These are phyloP conservation scores for Kappamyces sp. DNA, from an alignment of 192 early-diverging fungal genomes.

Conservation along the genomic window DNA sequence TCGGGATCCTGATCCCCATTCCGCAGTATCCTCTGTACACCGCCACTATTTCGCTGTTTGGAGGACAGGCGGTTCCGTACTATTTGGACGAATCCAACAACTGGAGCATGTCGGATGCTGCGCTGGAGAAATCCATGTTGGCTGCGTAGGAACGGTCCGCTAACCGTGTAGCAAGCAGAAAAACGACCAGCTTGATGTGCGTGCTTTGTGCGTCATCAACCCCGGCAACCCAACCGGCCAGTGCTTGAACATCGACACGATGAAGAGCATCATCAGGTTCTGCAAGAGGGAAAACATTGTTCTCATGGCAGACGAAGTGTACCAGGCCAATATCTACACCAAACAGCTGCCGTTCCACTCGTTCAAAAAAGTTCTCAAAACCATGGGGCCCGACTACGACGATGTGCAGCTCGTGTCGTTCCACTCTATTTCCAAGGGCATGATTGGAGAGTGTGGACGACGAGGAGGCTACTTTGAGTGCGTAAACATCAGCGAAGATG, in stretches of 20 bases:
- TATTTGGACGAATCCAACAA: constrained; percentile 76
- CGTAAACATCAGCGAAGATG: constrained; percentile 55
- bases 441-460: constrained; percentile 97
- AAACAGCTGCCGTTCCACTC: constrained; percentile 85
- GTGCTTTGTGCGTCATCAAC: constrained; percentile 94
- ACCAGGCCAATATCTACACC: constrained; percentile 93
- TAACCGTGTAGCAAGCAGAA: neutral
- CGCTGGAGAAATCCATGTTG: constrained; percentile 58
- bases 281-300: constrained; percentile 77
- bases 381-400: constrained; percentile 62
- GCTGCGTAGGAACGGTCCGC: constrained; percentile 46
- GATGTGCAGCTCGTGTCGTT: constrained; percentile 88
- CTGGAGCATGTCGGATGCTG: constrained; percentile 68
- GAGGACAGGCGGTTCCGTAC: constrained; percentile 87
- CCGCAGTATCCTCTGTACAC: constrained; percentile 99
- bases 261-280: constrained; percentile 84
- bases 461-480: constrained; percentile 98
- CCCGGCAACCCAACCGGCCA: constrained; percentile 99
- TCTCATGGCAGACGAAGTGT: constrained; percentile 95
- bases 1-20: constrained; percentile 98
- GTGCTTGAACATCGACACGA: constrained; percentile 73
- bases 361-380: constrained; percentile 88
- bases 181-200: constrained; percentile 74
- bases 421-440: constrained; percentile 95
- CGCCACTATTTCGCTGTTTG: constrained; percentile 77